Conservation (phyloP, 805 yeast genomes). For the Suhomyces canberraensis region DNA sequence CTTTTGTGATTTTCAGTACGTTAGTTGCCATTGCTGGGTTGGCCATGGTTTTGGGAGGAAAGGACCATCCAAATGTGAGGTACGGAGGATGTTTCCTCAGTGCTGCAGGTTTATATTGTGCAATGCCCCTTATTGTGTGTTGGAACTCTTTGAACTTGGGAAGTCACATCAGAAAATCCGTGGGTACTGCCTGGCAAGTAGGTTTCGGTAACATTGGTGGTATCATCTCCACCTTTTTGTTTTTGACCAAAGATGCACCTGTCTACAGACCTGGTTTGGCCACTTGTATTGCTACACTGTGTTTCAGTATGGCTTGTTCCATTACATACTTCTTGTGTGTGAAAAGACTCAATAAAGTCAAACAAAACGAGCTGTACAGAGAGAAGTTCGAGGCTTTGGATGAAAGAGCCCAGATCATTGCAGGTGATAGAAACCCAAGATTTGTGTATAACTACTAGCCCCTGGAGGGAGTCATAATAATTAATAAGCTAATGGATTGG, state of each 20-base stretch:
- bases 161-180: slow-evolving; percentile 60
- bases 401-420: slow-evolving; percentile 29
- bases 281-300: slow-evolving; percentile 46
- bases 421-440: slow-evolving; percentile 38
- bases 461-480: neutral
- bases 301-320: slow-evolving; percentile 38
- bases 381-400: slow-evolving; percentile 22
- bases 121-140: slow-evolving; percentile 69
- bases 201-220: slow-evolving; percentile 78
- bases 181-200: slow-evolving; percentile 58
- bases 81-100: slow-evolving; percentile 64
- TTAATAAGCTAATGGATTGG: no score
- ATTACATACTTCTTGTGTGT: slow-evolving; percentile 31
- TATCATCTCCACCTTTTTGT: slow-evolving; percentile 58
- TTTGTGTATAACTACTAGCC: slow-evolving; percentile 32
- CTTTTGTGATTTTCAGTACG: slow-evolving; percentile 40
- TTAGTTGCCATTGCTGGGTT: slow-evolving; percentile 49
- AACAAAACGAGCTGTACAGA: slow-evolving; percentile 24
- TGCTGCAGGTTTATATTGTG: slow-evolving; percentile 57
- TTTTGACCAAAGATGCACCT: slow-evolving; percentile 57
- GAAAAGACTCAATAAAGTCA: slow-evolving; percentile 16
- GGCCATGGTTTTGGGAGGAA: slow-evolving; percentile 49
- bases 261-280: slow-evolving; percentile 52
- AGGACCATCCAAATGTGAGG: slow-evolving; percentile 36
- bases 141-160: slow-evolving; percentile 62